Evolutionary conservation across 164 flowering plant genomes (phyloP).

Genomic region (Pachysandra terminalis): DNA sequence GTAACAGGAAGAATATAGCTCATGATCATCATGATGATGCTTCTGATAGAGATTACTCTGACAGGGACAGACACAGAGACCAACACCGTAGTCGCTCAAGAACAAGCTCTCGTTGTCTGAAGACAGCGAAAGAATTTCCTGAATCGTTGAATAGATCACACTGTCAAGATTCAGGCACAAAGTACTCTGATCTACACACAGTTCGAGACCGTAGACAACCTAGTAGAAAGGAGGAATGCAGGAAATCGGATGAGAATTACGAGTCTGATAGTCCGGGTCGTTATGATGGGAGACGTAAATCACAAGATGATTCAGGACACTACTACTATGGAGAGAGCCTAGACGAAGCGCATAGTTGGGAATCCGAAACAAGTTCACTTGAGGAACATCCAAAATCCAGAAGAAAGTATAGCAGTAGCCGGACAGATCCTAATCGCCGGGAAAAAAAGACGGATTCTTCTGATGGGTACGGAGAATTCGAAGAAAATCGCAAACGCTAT

Average conservation of each 20-base stretch:
- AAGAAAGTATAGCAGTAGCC: slow-evolving; percentile 1
- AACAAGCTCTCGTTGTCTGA: slow-evolving; percentile 5
- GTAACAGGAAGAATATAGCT: not conserved
- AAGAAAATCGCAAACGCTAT: slow-evolving; percentile 8
- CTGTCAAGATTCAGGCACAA: slow-evolving; percentile 4
- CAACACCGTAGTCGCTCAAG: not conserved
- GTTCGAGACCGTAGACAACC: slow-evolving; percentile 10
- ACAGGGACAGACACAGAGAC: slow-evolving; percentile 3
- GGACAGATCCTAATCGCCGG: not conserved
- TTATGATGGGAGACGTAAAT: slow-evolving; percentile 8
- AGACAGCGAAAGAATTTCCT: not conserved
- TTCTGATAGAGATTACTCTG: slow-evolving; percentile 15
- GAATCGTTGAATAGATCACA: slow-evolving; percentile 1
- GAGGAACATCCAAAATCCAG: slow-evolving; percentile 7
- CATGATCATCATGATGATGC: slow-evolving; percentile 12
- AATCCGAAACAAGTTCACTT: not conserved
- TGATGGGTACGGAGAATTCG: not conserved
- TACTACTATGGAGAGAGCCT: not conserved
- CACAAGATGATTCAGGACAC: slow-evolving; percentile 2
- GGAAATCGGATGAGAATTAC: slow-evolving; percentile 2
- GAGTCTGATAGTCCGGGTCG: slow-evolving; percentile 10
- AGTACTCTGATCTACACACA: slow-evolving; percentile 6
- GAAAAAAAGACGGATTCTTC: slow-evolving; percentile 10
- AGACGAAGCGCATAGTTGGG: slow-evolving; percentile 4
- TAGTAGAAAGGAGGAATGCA: slow-evolving; percentile 11